Percentiles rank a stretch among this genome's conserved stretches.
Conservation (phyloP, 257 asterid species). For the Capsicum rhomboideum region DNA sequence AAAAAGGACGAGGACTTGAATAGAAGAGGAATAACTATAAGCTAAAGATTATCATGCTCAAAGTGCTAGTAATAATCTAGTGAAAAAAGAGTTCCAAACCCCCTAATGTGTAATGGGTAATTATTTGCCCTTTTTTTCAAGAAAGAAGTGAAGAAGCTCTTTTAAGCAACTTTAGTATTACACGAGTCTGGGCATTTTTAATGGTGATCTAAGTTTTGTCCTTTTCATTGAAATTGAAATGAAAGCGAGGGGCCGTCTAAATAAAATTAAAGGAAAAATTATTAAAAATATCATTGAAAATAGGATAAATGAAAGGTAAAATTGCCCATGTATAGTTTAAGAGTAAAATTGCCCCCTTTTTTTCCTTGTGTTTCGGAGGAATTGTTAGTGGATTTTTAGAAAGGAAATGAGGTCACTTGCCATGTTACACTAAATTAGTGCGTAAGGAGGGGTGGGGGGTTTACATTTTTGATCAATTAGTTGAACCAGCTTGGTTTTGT, state of each 20-base stretch:
- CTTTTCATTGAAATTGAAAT: not conserved
- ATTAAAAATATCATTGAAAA: no score
- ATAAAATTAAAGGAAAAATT: not conserved
- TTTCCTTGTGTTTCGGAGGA: no score
- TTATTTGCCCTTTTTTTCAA: not conserved
- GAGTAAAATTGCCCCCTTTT: no score
- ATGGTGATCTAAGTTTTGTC: not conserved
- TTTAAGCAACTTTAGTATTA: not conserved
- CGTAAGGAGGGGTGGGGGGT: no score
- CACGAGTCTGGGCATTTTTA: not conserved
- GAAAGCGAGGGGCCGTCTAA: not conserved
- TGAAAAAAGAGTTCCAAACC: not conserved
- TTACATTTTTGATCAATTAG: no score
- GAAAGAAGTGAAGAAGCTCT: not conserved
- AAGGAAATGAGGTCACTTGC: no score
- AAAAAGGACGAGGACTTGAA: not conserved
- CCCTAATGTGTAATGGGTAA: not conserved
- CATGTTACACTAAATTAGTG: no score
- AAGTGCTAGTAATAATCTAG: not conserved
- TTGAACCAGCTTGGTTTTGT: no score
- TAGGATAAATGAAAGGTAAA: no score
- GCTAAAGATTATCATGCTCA: not conserved
- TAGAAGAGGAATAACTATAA: not conserved
- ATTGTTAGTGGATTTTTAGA: no score
- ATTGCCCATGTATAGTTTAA: no score